Evolutionary conservation across 352 stramenopile species (phyloP).

Genomic region (Pythium vanterpoolii): DNA sequence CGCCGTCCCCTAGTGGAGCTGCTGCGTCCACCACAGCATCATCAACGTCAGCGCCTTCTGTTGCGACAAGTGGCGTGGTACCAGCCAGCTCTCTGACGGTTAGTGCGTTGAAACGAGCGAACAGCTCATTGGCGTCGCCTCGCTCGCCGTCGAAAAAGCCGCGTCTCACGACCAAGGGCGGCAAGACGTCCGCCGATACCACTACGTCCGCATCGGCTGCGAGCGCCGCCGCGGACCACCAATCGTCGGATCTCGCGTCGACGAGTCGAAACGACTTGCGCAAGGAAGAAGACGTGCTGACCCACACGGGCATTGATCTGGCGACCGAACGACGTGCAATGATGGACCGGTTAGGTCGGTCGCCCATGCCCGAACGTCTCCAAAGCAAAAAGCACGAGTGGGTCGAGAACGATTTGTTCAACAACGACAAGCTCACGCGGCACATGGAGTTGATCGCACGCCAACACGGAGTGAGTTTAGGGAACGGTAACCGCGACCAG

Average conservation of each 20-base stretch:
- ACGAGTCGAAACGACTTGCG: constrained; percentile 70
- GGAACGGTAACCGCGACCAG: constrained; percentile 13
- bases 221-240: constrained; percentile 11
- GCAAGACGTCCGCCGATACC: constrained; percentile 27
- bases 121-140: constrained; percentile 53
- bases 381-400: constrained; percentile 75
- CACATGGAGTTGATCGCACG: constrained; percentile 55
- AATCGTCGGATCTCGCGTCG: constrained; percentile 46
- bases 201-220: constrained; percentile 21
- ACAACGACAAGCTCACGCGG: constrained; percentile 46
- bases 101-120: constrained; percentile 46
- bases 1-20: background rate
- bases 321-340: constrained; percentile 71
- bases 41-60: constrained; percentile 11
- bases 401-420: constrained; percentile 82
- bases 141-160: constrained; percentile 79
- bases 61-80: background rate
- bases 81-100: constrained; percentile 38
- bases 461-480: constrained; percentile 53
- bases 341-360: constrained; percentile 55
- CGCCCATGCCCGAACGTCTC: constrained; percentile 41
- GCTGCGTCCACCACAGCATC: constrained; percentile 28
- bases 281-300: constrained; percentile 82
- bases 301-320: constrained; percentile 78
- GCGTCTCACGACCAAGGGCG: constrained; percentile 24